Base-by-base conservation (phyloP, 306 rosid genomes). In the Cucurbita ficifolia region DNA sequence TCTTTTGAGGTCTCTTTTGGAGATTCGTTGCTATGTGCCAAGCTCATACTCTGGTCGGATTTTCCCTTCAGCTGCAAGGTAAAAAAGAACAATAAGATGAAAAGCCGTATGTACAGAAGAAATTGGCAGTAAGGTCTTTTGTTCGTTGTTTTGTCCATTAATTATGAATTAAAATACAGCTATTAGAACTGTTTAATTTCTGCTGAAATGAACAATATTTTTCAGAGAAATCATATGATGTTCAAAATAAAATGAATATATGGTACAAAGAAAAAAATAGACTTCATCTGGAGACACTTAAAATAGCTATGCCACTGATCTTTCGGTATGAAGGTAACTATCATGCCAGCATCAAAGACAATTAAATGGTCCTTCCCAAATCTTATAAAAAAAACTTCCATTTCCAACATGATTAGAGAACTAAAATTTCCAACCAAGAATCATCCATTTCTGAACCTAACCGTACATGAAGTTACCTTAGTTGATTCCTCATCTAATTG, bases 1-100 rank as follows among this genome's bases (percentile, higher is more conserved):
- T 86, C 96, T 82, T 86, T 87, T 21, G 79, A 76, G 63, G 78
- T 82, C 86, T 93, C 98, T 77, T 89, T 86, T 54, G 91, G 82
- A 84, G 96, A 82, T 65, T 89, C 96, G 3, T 94, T 92, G 49
- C 88, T 79, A 81, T 89, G 84, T 75, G 70, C 77, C 45, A 61
- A 56, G 70, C 82, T 85, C 79, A 70, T 62, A 63, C 62, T 81
- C 65, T 84, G 89, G 77, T 79, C 76, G 43, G 97, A 81, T 76
- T 78, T 84, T 62, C 74, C 91, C 86, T 86, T 86, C 79, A 82
- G 73, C 97, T 94, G 92, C 77, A 79, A 55, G 70, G 70, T 62
- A 59, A 83, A 76, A 55, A 45, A 78, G 62, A 58, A 50, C 78
- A 58, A 81, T 48, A 50, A 77, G 70, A 78, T 51, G 39, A 42